A percentile compares a stretch with the other conserved stretches of the same genome.
Conservation (phyloP, 1,284 basidiomycete genomes). For the Apiotrichum domesticum region DNA sequence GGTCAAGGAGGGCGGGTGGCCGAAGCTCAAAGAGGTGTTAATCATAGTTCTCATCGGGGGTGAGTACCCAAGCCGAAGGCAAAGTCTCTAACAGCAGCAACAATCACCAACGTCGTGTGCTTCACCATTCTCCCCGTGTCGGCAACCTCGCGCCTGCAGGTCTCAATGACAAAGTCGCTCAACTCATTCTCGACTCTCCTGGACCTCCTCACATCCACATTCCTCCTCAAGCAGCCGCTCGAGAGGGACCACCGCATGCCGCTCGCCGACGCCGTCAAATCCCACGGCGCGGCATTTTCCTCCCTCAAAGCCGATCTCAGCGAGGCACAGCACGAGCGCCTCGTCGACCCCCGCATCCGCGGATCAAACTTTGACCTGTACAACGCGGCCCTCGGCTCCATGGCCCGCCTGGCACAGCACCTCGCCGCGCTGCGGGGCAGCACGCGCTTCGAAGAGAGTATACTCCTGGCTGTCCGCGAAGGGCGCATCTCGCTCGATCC, state of each 20-base stretch:
- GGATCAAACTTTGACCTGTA: constrained; percentile 57
- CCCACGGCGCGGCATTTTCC: constrained; percentile 80
- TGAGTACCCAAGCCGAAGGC: constrained; percentile 8
- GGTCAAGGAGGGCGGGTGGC: constrained; percentile 80
- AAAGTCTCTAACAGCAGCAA: constrained; percentile 37
- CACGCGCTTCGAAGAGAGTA: constrained; percentile 71
- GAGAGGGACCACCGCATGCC: constrained; percentile 48
- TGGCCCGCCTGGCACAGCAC: constrained; percentile 85
- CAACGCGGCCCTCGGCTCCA: constrained; percentile 71
- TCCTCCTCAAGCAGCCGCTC: constrained; percentile 60
- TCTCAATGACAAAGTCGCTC: constrained; percentile 72
- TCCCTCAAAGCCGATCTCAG: constrained; percentile 71
- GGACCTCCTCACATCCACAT: constrained; percentile 69
- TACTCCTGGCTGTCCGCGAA: constrained; percentile 61
- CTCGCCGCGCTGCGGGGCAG: constrained; percentile 77
- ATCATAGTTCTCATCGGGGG: constrained; percentile 70
- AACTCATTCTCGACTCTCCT: constrained; percentile 81
- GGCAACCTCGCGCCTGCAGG: constrained; percentile 73
- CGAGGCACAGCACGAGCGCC: constrained; percentile 78
- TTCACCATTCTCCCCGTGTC: constrained; percentile 74
- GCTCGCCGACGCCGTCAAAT: constrained; percentile 66
- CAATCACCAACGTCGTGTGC: constrained; percentile 77
- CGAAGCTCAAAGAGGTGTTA: constrained; percentile 65
- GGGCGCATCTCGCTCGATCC: constrained; percentile 51
- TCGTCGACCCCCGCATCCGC: constrained; percentile 51